Evolutionary conservation across 2,329 filamentous ascomycete genomes (phyloP).

Genomic region (Daldinia eschscholtzii): DNA sequence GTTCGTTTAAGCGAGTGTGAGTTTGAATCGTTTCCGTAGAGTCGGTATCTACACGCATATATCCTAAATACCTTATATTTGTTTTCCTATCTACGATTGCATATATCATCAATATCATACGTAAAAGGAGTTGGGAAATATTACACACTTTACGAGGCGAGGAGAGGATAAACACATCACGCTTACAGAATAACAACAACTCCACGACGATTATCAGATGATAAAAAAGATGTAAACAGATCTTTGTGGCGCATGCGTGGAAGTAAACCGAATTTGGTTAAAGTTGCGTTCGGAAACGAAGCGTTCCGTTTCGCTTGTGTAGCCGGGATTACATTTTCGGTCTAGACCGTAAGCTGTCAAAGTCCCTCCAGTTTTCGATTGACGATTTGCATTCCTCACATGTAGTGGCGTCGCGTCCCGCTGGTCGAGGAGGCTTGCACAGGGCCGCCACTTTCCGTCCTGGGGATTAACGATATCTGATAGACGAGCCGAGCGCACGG

Average conservation of each 20-base stretch:
- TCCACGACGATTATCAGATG: conserved; percentile 9
- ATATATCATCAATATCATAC: neutral
- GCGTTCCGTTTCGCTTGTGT: conserved; percentile 34
- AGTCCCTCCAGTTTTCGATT: conserved; percentile 18
- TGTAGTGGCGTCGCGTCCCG: conserved; percentile 1
- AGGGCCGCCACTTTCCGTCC: conserved; percentile 5
- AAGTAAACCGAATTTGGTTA: conserved; percentile 11
- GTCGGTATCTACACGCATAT: neutral
- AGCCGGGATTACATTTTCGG: conserved; percentile 20
- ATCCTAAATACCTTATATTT: neutral
- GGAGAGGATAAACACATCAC: neutral
- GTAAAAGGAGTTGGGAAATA: neutral
- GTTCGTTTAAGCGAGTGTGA: conserved; percentile 34
- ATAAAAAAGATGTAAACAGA: neutral
- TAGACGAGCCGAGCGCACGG: neutral
- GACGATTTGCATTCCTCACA: conserved; percentile 34
- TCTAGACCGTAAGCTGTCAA: conserved; percentile 2
- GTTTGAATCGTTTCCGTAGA: neutral
- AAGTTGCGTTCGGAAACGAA: conserved; percentile 33
- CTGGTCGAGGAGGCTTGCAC: neutral
- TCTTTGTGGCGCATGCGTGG: conserved; percentile 11
- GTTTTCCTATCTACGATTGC: neutral
- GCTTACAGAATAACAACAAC: neutral
- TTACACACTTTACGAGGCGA: neutral
- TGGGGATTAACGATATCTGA: neutral